Evolutionary conservation across 2,329 filamentous ascomycete species (phyloP).

Genomic region (Phaeosphaeria sp.): DNA sequence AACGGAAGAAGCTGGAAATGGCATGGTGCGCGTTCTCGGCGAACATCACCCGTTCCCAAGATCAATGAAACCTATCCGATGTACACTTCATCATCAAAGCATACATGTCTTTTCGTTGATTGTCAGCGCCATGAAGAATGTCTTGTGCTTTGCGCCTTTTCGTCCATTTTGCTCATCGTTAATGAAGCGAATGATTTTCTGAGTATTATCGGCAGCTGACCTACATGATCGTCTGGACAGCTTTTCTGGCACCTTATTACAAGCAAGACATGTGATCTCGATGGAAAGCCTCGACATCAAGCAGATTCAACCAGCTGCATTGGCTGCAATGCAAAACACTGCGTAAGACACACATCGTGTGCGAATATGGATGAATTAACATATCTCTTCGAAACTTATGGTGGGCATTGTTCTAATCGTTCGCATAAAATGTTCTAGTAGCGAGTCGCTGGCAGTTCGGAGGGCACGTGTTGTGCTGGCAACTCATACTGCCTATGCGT

Average conservation of each 20-base stretch:
- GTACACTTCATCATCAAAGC: too few species aligned
- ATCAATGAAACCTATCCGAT: too few species aligned
- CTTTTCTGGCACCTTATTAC: neutral
- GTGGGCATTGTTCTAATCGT: neutral
- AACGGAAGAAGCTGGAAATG: neutral
- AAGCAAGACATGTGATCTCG: neutral
- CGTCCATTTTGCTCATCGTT: too few species aligned
- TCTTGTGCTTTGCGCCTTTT: too few species aligned
- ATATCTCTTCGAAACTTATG: neutral
- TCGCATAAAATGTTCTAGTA: neutral
- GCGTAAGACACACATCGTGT: neutral
- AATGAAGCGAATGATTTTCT: too few species aligned
- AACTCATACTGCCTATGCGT: neutral
- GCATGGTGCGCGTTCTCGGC: neutral
- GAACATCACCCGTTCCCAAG: too few species aligned
- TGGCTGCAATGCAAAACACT: neutral
- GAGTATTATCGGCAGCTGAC: too few species aligned
- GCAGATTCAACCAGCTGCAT: neutral
- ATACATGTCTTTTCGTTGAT: too few species aligned
- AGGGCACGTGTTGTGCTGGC: neutral
- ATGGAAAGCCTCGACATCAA: neutral
- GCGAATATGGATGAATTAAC: neutral
- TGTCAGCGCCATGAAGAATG: too few species aligned
- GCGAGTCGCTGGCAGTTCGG: neutral
- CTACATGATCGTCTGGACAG: too few species aligned